A percentile compares a stretch with the other conserved stretches of the same genome.
Evolutionary conservation across 805 yeast genomes (phyloP).

Genomic region (Wickerhamiella alocasiicola): DNA sequence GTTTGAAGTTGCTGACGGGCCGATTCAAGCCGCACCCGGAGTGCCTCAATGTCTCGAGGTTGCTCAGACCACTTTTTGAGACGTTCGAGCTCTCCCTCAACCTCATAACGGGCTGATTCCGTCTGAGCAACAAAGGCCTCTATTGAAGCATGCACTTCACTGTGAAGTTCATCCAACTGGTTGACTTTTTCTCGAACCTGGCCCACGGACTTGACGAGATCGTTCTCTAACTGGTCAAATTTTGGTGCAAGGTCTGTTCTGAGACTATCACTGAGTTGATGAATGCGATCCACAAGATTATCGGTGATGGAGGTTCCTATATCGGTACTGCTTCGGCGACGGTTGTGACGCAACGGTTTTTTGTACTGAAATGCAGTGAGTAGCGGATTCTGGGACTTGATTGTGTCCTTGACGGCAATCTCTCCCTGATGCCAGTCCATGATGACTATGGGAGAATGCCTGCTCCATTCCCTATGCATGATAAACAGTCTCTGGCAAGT

Average conservation of each 20-base stretch:
- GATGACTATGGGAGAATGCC: not conserved
- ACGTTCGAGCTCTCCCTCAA: constrained; percentile 19
- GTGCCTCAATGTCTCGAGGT: constrained; percentile 17
- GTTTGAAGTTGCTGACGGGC: constrained; percentile 20
- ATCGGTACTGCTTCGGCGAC: constrained; percentile 27
- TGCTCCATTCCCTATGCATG: too few species aligned
- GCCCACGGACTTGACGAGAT: constrained; percentile 16
- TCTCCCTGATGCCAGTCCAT: constrained; percentile 5
- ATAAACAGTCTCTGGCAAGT: too few species aligned
- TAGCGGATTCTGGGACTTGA: constrained; percentile 9
- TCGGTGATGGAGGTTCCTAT: constrained; percentile 26
- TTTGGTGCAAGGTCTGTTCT: constrained; percentile 42
- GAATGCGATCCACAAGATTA: constrained; percentile 47
- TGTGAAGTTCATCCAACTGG: constrained; percentile 20
- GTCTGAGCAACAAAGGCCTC: constrained; percentile 18
- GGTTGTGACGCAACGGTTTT: constrained; percentile 11
- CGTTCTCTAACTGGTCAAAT: constrained; percentile 17
- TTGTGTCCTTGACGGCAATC: not conserved
- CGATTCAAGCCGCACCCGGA: constrained; percentile 20
- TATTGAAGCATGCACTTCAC: constrained; percentile 16
- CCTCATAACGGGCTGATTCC: constrained; percentile 13
- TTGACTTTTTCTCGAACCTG: constrained; percentile 20
- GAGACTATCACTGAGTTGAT: constrained; percentile 39
- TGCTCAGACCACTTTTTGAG: constrained; percentile 21
- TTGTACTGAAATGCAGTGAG: constrained; percentile 12